These are phyloP conservation scores for Anastatica hierochuntica DNA, from an alignment of 345 rosid species.

Conservation along the genomic window DNA sequence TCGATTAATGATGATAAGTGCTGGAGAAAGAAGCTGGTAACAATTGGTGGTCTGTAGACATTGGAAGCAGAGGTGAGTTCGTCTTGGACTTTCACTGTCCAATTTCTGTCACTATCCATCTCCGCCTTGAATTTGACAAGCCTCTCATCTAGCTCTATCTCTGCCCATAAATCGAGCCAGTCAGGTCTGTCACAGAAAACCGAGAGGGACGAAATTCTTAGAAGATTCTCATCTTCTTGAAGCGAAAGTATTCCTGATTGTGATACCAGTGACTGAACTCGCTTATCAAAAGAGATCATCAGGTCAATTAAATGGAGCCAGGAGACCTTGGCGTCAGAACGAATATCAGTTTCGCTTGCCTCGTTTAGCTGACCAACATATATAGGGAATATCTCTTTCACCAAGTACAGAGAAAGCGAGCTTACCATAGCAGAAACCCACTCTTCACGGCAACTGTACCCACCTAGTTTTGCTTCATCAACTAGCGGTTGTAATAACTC, in stretches of 20 bases:
- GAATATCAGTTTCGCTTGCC: conserved; percentile 30
- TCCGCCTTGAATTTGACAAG: conserved; percentile 53
- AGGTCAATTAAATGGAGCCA: conserved; percentile 89
- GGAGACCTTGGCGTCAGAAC: conserved; percentile 50
- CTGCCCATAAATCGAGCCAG: conserved; percentile 93
- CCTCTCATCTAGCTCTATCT: conserved; percentile 57
- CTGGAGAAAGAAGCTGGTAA: conserved; percentile 46
- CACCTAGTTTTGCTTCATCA: conserved; percentile 75
- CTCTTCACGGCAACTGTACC: conserved; percentile 95
- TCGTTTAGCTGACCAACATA: conserved; percentile 55
- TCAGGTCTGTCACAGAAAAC: conserved; percentile 84
- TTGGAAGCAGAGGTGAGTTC: conserved; percentile 47
- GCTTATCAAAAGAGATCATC: conserved; percentile 82
- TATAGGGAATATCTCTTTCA: conserved; percentile 61
- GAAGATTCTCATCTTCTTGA: conserved; percentile 54
- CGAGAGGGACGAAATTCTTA: conserved; percentile 67
- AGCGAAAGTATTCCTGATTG: conserved; percentile 76
- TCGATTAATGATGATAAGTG: conserved; percentile 52
- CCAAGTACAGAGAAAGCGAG: conserved; percentile 59
- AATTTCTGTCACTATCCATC: conserved; percentile 51
- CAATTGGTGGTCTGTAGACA: conserved; percentile 54
- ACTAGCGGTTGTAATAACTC: conserved; percentile 89
- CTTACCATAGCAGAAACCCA: conserved; percentile 95
- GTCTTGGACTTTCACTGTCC: conserved; percentile 63
- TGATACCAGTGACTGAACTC: conserved; percentile 56